Evolutionary conservation across 2,329 filamentous ascomycete species (phyloP), one percentile per base, ranked within the genome.

Genomic region (Grosmannia penicillata): DNA sequence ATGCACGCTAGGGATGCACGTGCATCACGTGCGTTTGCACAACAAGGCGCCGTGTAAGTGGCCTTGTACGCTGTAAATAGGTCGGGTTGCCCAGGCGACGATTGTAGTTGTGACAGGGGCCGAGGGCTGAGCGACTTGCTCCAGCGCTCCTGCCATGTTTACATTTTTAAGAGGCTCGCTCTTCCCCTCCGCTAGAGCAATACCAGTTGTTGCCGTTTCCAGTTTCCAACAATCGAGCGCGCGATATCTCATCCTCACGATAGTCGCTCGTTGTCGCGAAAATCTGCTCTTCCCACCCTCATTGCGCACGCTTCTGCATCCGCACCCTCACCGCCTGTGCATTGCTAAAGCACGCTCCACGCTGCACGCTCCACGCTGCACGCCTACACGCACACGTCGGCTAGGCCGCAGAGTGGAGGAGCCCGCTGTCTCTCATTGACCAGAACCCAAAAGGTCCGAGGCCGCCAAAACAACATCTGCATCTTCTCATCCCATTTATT

Each of bases 61-160:
- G 38, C 37, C 25, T 40, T 23, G 33, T 40, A 39, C 41, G 14
- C 33, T 24, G 23, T 36, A 27, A 37, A 37, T 40, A 41, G 28
- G 45, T 39, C 39, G 33, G n/a, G 45, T 47, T 47, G 43, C 45
- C 39, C 15, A 11, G 39, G 23, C 43, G 39, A 47, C 45, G 5
- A 5, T 14, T 22, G 11, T 24, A 27, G 36, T 17, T 4, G 21
- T 22, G 18, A 26, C 28, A 35, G 15, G 33, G 37, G 37, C 8
- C 10, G 30, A 38, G 36, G 41, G 42, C 41, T 36, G 32, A 40
- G 29, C 32, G 28, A 10, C 7, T 35, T n/a, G 19, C 32, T 41
- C 36, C 35, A 28, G 30, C 18, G 43, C 43, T 23, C 45, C 31
- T 47, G 43, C 45, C 42, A 32, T 47, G 45, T 47, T 47, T 47